Conservation (phyloP, 2,329 filamentous ascomycete species). For the Cytospora leucostoma region DNA sequence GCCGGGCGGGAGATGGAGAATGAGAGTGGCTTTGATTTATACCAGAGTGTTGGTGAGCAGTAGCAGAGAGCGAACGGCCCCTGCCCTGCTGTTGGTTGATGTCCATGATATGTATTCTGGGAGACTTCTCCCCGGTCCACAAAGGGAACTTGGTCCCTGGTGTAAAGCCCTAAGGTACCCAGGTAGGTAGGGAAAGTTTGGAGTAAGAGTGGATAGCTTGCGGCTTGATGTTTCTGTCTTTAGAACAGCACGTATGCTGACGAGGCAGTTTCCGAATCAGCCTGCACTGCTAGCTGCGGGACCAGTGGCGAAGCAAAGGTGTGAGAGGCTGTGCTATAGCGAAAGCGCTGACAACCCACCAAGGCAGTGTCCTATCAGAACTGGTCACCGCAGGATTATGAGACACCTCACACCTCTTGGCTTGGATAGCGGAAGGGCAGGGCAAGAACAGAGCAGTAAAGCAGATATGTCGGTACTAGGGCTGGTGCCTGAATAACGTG, state of each 20-base stretch:
- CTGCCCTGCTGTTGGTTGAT: constrained; percentile 57
- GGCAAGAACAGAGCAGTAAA: constrained; percentile 12
- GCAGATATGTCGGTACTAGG: constrained; percentile 4
- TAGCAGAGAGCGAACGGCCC: constrained; percentile 64
- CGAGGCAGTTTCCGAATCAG: constrained; percentile 30
- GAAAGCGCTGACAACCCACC: constrained; percentile 28
- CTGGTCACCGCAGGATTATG: constrained; percentile 21
- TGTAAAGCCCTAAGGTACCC: background rate
- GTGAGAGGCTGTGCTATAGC: constrained; percentile 27
- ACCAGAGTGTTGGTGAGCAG: constrained; percentile 56
- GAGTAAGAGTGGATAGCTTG: constrained; percentile 11
- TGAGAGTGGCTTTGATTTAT: constrained; percentile 63
- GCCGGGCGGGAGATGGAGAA: constrained; percentile 61
- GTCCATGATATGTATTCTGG: constrained; percentile 36
- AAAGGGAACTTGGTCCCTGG: constrained; percentile 18
- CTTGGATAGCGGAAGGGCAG: constrained; percentile 14
- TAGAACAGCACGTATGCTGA: constrained; percentile 28
- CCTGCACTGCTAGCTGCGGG: constrained; percentile 12
- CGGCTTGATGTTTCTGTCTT: constrained; percentile 27
- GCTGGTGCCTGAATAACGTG: constrained; percentile 25
- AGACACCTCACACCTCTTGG: constrained; percentile 27
- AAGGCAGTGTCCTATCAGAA: constrained; percentile 27
- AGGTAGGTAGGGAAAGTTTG: constrained; percentile 4
- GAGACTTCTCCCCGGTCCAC: constrained; percentile 17
- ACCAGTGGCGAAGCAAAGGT: constrained; percentile 27